Conservation (phyloP, 1,284 basidiomycete species). For the Athelia sp. region DNA sequence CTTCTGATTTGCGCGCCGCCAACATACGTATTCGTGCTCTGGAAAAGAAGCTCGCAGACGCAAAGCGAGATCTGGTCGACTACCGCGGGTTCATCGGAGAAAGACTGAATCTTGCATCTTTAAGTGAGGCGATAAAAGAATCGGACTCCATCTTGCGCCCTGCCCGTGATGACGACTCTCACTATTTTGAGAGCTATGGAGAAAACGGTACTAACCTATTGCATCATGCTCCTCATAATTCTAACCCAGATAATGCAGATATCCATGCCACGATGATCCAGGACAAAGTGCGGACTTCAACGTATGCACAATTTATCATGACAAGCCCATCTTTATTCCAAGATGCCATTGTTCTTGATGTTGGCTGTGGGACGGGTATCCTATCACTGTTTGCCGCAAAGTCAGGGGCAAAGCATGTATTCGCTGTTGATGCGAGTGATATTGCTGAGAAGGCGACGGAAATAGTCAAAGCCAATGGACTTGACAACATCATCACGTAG, state of each 20-base stretch:
- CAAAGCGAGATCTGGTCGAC: constrained; percentile 51
- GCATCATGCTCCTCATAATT: neutral
- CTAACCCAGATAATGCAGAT: constrained; percentile 35
- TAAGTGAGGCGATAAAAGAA: constrained; percentile 38
- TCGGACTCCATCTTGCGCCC: constrained; percentile 26
- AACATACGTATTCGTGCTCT: constrained; percentile 44
- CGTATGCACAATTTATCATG: constrained; percentile 90
- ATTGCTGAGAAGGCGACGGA: constrained; percentile 80
- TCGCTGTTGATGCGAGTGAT: constrained; percentile 89
- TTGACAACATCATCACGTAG: constrained; percentile 73
- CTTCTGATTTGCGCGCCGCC: constrained; percentile 24
- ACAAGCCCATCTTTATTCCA: constrained; percentile 82
- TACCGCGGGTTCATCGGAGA: constrained; percentile 53
- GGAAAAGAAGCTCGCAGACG: constrained; percentile 45
- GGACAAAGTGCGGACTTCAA: constrained; percentile 90
- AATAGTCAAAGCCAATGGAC: constrained; percentile 79
- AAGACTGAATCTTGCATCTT: constrained; percentile 39
- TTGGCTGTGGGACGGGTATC: constrained; percentile 94
- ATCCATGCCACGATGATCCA: constrained; percentile 79
- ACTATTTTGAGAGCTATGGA: constrained; percentile 95
- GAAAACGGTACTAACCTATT: constrained; percentile 63
- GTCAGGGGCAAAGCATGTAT: constrained; percentile 89
- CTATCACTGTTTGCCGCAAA: constrained; percentile 90
- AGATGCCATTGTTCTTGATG: constrained; percentile 88
- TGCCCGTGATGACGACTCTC: constrained; percentile 78